Base-by-base conservation (phyloP, 1,139 yeast species). In the Blastobotrys petasosporus region DNA sequence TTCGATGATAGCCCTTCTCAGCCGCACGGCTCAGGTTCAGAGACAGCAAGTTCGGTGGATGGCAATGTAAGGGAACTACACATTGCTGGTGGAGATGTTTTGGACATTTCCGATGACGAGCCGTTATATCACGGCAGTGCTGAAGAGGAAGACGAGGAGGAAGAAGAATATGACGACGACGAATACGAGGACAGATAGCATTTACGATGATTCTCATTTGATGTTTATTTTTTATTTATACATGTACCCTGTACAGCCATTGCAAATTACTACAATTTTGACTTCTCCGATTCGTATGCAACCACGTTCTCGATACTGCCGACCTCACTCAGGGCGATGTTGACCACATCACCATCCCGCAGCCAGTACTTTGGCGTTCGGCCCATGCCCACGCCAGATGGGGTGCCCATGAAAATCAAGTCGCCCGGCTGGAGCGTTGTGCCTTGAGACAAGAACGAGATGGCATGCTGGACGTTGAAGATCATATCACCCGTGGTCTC, bases 381-480 rank as follows among this genome's bases (percentile, higher is more conserved):
- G 20, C 74, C 76, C 67, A 73, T 64, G 2, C 76, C 78, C 5
- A 76, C 81, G 16, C 81, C 81, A 37, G 71, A 62, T 25, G 80
- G 80, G 5, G 80, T 75, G 15, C 80, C 80, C 48, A 76, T 74
- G 60, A 73, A 72, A 46, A 75, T 71, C 41, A 75, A 54, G 47
- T 74, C 76, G 36, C 80, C 80, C 3, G 75, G 74, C 45, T 62
- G 61, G 39, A 75, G 64, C 1, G 79, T 75, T 8, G 76, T 67
- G 4, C 80, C 79, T 56, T 74, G 77, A 35, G 76, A 70, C 48
- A 76, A 58, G 57, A 74, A 76, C 4, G 76, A 63, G 30, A 76
- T 63, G 25, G 76, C 67, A 42, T 70, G 61, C 8, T 68, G 66
- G 7, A 75, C 77, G 20, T 64, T 58, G 59, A 76, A 77, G 40